Evolutionary conservation across 345 rosid genomes (phyloP).

Genomic region (Hibiscus tridactylites): DNA sequence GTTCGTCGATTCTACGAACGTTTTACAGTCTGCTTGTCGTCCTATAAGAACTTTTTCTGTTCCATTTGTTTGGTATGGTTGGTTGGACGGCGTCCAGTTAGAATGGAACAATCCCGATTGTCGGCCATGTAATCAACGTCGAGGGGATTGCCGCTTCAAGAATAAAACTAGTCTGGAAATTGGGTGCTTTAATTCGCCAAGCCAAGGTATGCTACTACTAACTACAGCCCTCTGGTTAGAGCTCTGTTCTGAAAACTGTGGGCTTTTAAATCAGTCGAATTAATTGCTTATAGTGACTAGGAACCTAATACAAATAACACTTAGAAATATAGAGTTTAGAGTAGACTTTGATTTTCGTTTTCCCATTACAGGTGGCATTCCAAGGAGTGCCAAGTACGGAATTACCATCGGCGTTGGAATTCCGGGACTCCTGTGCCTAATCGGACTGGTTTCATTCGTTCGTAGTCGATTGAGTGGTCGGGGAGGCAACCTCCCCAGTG

Average conservation of each 20-base stretch:
- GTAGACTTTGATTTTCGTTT: neutral
- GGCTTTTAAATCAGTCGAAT: too few species aligned
- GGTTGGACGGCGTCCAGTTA: slow-evolving; percentile 10
- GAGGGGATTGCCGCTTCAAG: slow-evolving; percentile 32
- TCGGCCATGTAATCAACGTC: slow-evolving; percentile 16
- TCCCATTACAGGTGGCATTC: slow-evolving; percentile 18
- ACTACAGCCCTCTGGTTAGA: neutral
- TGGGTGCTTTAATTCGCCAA: slow-evolving; percentile 23
- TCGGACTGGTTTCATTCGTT: slow-evolving; percentile 25
- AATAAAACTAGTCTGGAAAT: neutral
- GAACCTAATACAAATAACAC: too few species aligned
- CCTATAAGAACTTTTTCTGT: slow-evolving; percentile 4
- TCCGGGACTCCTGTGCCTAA: slow-evolving; percentile 39
- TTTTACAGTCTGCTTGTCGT: slow-evolving; percentile 10
- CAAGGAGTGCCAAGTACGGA: slow-evolving; percentile 42
- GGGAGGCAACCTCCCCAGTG: neutral
- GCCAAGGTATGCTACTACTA: slow-evolving; percentile 1
- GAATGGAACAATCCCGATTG: slow-evolving; percentile 39
- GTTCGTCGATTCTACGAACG: neutral
- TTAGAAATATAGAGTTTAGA: too few species aligned
- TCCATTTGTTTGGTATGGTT: slow-evolving; percentile 16
- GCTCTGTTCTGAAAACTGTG: too few species aligned
- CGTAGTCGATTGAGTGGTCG: slow-evolving; percentile 10
- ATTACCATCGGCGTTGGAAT: slow-evolving; percentile 43
- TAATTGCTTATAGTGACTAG: too few species aligned